Percentiles rank a stretch among this genome's conserved stretches.
Evolutionary conservation across 2,329 filamentous ascomycete genomes (phyloP).

Genomic region (Simplicillium aogashimaense): DNA sequence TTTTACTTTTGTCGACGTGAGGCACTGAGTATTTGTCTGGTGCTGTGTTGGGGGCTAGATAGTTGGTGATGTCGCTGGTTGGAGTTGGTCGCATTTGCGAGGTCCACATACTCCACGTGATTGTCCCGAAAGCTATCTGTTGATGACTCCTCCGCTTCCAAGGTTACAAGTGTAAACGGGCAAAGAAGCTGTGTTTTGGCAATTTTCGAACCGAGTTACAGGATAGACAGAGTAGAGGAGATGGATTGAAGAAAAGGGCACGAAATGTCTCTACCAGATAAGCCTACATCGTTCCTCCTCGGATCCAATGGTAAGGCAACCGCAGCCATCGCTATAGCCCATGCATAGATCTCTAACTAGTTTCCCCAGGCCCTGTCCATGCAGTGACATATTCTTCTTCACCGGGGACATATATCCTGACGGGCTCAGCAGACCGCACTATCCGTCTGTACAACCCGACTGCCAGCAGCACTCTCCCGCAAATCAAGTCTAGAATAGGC

Average conservation of each 20-base stretch:
- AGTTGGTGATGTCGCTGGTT: too few species aligned
- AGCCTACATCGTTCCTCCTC: conserved; percentile 43
- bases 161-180: too few species aligned
- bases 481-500: conserved; percentile 9
- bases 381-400: conserved; percentile 63
- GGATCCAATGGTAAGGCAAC: conserved; percentile 44
- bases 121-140: too few species aligned
- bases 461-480: conserved; percentile 30
- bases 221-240: too few species aligned
- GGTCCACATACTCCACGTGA: too few species aligned
- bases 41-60: too few species aligned
- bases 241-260: background rate
- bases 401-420: conserved; percentile 69
- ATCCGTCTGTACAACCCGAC: conserved; percentile 80
- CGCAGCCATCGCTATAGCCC: background rate
- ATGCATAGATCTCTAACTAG: background rate
- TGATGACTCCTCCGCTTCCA: too few species aligned
- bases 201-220: too few species aligned
- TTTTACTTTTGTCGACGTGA: too few species aligned
- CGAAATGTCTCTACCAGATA: conserved; percentile 34
- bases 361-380: conserved; percentile 54
- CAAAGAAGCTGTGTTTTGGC: too few species aligned
- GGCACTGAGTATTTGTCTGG: too few species aligned
- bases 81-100: too few species aligned
- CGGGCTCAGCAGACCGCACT: conserved; percentile 74